Conservation (phyloP, 2,329 filamentous ascomycete genomes). For the Venturia carpophila region DNA sequence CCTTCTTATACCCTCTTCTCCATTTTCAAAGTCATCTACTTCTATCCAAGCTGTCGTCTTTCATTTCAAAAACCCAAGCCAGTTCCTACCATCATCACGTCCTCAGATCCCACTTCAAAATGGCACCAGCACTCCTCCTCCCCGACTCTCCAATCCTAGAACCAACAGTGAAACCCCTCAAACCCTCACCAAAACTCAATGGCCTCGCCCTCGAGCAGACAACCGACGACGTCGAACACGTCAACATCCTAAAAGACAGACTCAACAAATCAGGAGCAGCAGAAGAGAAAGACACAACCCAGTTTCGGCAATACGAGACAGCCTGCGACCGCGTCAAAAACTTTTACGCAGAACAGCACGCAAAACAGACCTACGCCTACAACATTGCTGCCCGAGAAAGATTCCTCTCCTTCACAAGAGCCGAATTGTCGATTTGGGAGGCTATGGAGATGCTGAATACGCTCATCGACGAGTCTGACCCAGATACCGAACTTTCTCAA, state of each 20-base stretch:
- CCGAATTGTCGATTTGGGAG: slow-evolving; percentile 80
- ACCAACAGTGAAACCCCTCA: neutral
- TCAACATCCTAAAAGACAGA: slow-evolving; percentile 52
- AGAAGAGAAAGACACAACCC: slow-evolving; percentile 65
- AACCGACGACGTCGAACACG: slow-evolving; percentile 52
- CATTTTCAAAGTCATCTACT: neutral
- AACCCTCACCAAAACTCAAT: slow-evolving; percentile 34
- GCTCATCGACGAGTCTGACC: slow-evolving; percentile 83
- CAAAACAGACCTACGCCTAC: slow-evolving; percentile 71
- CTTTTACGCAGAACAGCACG: slow-evolving; percentile 70
- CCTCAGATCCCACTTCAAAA: slow-evolving; percentile 24
- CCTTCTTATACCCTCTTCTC: neutral
- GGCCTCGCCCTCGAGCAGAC: slow-evolving; percentile 51
- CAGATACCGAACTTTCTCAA: slow-evolving; percentile 78
- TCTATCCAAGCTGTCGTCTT: neutral
- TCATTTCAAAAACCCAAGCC: neutral
- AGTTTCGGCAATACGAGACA: slow-evolving; percentile 75
- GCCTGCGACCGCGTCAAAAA: slow-evolving; percentile 77
- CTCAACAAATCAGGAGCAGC: slow-evolving; percentile 60
- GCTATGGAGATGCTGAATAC: slow-evolving; percentile 90
- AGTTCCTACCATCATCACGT: neutral
- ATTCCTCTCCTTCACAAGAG: slow-evolving; percentile 59
- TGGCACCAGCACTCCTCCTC: slow-evolving; percentile 35
- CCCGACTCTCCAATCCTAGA: slow-evolving; percentile 24
- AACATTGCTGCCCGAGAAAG: slow-evolving; percentile 71